A percentile compares a stretch with the other conserved stretches of the same genome.
phyloP scores from a whole-genome alignment of 2,329 filamentous ascomycete genomes.

The Exophiala lecanii-corni region DNA sequence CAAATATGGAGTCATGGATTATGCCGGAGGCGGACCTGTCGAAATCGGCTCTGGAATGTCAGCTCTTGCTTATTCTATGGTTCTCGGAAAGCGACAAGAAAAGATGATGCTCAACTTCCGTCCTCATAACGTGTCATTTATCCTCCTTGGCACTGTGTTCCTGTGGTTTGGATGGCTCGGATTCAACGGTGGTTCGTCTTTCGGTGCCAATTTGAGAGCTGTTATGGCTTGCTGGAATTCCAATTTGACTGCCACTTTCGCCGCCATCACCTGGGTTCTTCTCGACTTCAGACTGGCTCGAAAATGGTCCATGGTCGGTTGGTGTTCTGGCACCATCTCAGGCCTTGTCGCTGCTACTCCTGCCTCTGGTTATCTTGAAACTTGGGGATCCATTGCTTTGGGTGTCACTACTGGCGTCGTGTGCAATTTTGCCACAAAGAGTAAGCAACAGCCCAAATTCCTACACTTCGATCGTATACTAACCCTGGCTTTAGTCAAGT shows the following conservation, averaged over 20 bases:
- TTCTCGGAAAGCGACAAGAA: slow-evolving; percentile 92
- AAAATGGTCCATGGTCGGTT: slow-evolving; percentile 93
- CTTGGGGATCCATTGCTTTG: slow-evolving; percentile 59
- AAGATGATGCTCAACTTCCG: slow-evolving; percentile 99
- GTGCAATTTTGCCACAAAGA: slow-evolving; percentile 83
- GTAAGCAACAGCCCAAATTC: slow-evolving; percentile 57
- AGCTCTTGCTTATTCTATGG: slow-evolving; percentile 90
- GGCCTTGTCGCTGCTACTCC: slow-evolving; percentile 85
- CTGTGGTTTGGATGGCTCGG: slow-evolving; percentile 99
- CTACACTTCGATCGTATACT: no score
- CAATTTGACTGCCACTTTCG: slow-evolving; percentile 88
- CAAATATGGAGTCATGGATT: slow-evolving; percentile 88
- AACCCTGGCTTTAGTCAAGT: no score
- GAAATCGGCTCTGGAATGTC: slow-evolving; percentile 94
- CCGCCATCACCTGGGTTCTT: slow-evolving; percentile 85
- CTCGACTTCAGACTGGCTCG: slow-evolving; percentile 91
- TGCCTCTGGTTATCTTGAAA: slow-evolving; percentile 55
- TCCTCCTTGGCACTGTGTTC: slow-evolving; percentile 89
- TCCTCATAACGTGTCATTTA: slow-evolving; percentile 96
- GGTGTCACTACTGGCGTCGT: slow-evolving; percentile 61
- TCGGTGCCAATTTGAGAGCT: slow-evolving; percentile 89
- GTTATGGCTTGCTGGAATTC: slow-evolving; percentile 98
- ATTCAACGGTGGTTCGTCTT: slow-evolving; percentile 95
- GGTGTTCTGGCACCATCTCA: slow-evolving; percentile 85
- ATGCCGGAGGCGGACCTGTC: slow-evolving; percentile 93